Percentiles rank a stretch among this genome's conserved stretches.
phyloP scores from a whole-genome alignment of 257 asterid species.

The Lavandula angustifolia region DNA sequence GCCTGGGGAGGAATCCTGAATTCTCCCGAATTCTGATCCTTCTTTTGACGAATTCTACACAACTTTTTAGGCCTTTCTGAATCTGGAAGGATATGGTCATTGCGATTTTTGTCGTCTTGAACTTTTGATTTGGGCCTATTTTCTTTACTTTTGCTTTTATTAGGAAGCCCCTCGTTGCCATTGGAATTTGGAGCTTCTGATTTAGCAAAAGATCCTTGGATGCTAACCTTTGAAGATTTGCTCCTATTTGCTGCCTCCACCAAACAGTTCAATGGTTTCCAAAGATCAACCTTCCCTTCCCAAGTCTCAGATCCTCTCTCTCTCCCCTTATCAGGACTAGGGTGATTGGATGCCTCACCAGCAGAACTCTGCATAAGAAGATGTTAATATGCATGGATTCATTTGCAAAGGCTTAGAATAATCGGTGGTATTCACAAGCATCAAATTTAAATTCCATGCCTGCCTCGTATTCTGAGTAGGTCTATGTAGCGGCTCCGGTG shows the following conservation, averaged over 20 bases:
- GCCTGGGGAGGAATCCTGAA: conserved; percentile 66
- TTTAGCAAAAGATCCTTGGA: conserved; percentile 62
- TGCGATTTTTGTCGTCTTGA: conserved; percentile 56
- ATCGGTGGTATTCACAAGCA: conserved; percentile 5
- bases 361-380: conserved; percentile 56
- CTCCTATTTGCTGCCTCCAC: conserved; percentile 97
- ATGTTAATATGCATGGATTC: conserved; percentile 28
- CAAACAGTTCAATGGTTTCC: conserved; percentile 93
- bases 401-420: conserved; percentile 10
- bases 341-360: conserved; percentile 57
- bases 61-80: conserved; percentile 70
- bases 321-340: conserved; percentile 48
- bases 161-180: conserved; percentile 54
- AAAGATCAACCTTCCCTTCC: conserved; percentile 83
- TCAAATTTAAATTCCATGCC: conserved; percentile 49
- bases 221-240: conserved; percentile 64
- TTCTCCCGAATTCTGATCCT: conserved; percentile 57
- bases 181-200: conserved; percentile 51
- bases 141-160: conserved; percentile 63
- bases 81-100: conserved; percentile 55
- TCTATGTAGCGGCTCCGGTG: conserved; percentile 67
- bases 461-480: conserved; percentile 59
- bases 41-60: conserved; percentile 67
- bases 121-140: conserved; percentile 59
- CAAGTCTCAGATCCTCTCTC: conserved; percentile 55